Evolutionary conservation across 1,284 basidiomycete species (phyloP).

Genomic region (Puccinia sorghi): DNA sequence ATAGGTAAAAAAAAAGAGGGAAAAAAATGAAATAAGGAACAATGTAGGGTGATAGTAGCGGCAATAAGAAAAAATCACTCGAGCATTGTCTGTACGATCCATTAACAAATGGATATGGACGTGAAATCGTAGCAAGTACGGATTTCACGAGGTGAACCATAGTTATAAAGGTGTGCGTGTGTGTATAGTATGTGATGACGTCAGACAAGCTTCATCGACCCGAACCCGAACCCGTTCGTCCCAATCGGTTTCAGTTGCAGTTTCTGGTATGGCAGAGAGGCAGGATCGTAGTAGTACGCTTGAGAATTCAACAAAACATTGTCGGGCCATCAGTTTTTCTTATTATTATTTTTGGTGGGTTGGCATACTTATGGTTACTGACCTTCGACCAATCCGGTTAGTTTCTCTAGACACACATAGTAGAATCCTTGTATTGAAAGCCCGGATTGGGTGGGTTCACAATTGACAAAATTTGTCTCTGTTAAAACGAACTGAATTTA

Average conservation of each 20-base stretch:
- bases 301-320: not conserved
- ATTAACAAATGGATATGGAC: no score
- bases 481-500: not conserved
- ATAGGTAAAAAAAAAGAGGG: no score
- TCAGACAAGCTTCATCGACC: constrained; percentile 31
- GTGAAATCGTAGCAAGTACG: no score
- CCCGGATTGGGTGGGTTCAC: constrained; percentile 40
- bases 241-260: constrained; percentile 18
- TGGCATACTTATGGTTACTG: not conserved
- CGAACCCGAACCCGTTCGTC: constrained; percentile 21
- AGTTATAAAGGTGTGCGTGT: no score
- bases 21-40: no score
- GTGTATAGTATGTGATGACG: no score
- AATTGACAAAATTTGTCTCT: constrained; percentile 42
- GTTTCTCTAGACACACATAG: constrained; percentile 30
- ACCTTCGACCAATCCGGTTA: constrained; percentile 40
- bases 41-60: no score
- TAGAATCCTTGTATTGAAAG: constrained; percentile 43
- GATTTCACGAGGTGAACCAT: no score
- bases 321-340: not conserved
- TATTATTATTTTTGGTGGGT: not conserved
- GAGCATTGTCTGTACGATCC: no score
- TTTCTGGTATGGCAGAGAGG: constrained; percentile 26
- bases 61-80: no score
- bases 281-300: constrained; percentile 44